phyloP scores from a whole-genome alignment of 2,329 filamentous ascomycete species.

The Penicillium sp. region DNA sequence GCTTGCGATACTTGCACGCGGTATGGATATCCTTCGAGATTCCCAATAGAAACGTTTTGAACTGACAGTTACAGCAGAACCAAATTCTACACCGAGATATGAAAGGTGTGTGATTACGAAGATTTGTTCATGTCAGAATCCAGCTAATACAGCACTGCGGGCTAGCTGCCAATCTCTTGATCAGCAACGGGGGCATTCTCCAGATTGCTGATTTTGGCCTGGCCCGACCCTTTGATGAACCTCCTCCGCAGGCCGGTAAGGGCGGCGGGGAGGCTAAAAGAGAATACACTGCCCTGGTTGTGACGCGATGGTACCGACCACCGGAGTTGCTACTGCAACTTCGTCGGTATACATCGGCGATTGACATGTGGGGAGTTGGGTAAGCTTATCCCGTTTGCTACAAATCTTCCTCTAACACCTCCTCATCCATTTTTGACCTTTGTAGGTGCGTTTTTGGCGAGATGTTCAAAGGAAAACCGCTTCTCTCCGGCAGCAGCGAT shows the following conservation, averaged over 20 bases:
- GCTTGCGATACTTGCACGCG: slow-evolving; percentile 86
- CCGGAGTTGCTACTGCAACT: slow-evolving; percentile 89
- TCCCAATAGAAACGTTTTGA: slow-evolving; percentile 11
- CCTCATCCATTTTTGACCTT: slow-evolving; percentile 27
- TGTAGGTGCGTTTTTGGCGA: slow-evolving; percentile 92
- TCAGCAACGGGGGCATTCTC: slow-evolving; percentile 88
- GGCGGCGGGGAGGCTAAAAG: slow-evolving; percentile 82
- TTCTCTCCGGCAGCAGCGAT: slow-evolving; percentile 87
- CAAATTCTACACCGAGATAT: slow-evolving; percentile 95
- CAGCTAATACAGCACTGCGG: slow-evolving; percentile 9
- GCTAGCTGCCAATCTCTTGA: slow-evolving; percentile 85
- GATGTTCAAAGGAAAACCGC: slow-evolving; percentile 93
- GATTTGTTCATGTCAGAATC: background rate
- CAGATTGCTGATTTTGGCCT: slow-evolving; percentile 98
- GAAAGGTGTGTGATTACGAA: slow-evolving; percentile 60
- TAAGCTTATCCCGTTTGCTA: slow-evolving; percentile 48
- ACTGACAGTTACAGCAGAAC: slow-evolving; percentile 45
- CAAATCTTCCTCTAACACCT: background rate
- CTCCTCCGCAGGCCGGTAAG: slow-evolving; percentile 71
- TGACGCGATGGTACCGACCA: slow-evolving; percentile 95
- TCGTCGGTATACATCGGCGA: slow-evolving; percentile 91
- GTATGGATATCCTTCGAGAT: slow-evolving; percentile 34
- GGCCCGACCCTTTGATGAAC: slow-evolving; percentile 88
- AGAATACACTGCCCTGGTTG: slow-evolving; percentile 95
- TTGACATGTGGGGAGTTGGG: slow-evolving; percentile 98